Base-by-base conservation (phyloP, 352 stramenopile genomes). In the Blastocystis sp. region DNA sequence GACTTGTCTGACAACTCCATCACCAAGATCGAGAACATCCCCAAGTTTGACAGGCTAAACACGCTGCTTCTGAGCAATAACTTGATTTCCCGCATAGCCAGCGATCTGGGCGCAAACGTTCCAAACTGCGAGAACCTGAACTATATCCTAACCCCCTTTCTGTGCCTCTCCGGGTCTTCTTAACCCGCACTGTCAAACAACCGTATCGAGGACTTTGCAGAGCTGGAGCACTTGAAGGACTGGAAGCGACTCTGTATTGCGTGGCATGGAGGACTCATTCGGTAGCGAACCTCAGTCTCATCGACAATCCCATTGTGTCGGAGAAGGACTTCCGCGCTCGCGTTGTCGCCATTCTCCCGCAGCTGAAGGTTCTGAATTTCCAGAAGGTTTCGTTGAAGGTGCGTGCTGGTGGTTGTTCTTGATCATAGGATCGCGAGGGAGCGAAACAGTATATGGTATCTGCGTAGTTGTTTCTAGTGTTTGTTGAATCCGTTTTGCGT, bases 1-100 rank as follows among this genome's bases (percentile, higher is more conserved):
- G 79, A 89, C 66, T 51, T 89, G 21, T 89, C 79, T 2, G 79
- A 89, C n/a, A 89, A 89, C 45, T 89, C 79, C 6, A 89, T 89
- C 51, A 37, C 59, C 3, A 50, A 45, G 24, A 50, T 89, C 26
- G 79, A 89, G 51, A 89, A 89, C 61, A 77, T 89, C 10, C 79
- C 79, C 29, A 89, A 89, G 67, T 89, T 89, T 31, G 21, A 35
- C 45, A 45, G 79, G n/a, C 59, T 89, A n/a, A 33, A 89, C n/a
- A 89, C 61, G 29, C 26, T 89, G 3, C 37, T 89, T 65, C 31
- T 89, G 31, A 77, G 33, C 33, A 89, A 89, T 41, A 89, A 89
- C 79, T 26, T 77, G 21, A 29, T 89, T 1, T 65, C 21, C 29
- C 50, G 31, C 26, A 89, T 89, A 37, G 35, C 63, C 13, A 67